Percentiles rank a stretch among this genome's conserved stretches.
These are phyloP conservation scores for Oidium heveae DNA, from an alignment of 2,329 filamentous ascomycete genomes.

Conservation along the genomic window DNA sequence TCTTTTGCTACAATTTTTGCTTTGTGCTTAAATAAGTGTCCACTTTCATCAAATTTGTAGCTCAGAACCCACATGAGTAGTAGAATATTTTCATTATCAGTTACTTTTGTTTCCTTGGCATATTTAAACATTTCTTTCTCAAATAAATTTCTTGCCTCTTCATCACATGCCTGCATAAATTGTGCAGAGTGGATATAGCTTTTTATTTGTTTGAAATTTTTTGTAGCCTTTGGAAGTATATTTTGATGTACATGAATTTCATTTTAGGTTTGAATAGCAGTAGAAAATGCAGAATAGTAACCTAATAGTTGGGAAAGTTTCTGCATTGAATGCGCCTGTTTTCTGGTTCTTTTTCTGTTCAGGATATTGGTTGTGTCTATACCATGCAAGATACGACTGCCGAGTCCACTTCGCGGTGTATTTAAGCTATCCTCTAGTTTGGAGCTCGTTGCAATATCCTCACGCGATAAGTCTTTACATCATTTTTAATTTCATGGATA, in stretches of 20 bases:
- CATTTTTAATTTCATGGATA: too few species aligned
- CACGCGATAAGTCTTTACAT: too few species aligned
- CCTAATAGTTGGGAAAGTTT: background rate
- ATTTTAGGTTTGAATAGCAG: too few species aligned
- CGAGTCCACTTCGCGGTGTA: background rate
- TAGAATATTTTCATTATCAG: background rate
- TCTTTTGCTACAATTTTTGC: conserved; percentile 8
- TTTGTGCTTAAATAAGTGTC: conserved; percentile 7
- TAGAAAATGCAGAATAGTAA: background rate
- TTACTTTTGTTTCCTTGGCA: background rate
- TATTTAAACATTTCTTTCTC: background rate
- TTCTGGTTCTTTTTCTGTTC: background rate
- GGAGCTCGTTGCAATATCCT: too few species aligned
- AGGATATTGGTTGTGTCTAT: background rate
- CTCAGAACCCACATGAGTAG: conserved; percentile 8
- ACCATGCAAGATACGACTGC: background rate
- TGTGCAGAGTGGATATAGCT: background rate
- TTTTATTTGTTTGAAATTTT: background rate
- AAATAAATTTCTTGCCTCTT: background rate
- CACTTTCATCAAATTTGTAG: conserved; percentile 11
- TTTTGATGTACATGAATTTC: background rate
- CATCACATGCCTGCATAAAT: background rate
- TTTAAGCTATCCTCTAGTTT: too few species aligned
- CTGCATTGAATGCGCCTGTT: background rate
- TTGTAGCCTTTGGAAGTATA: background rate